Conservation (phyloP, 2,329 filamentous ascomycete species). For the Didymella exigua region DNA sequence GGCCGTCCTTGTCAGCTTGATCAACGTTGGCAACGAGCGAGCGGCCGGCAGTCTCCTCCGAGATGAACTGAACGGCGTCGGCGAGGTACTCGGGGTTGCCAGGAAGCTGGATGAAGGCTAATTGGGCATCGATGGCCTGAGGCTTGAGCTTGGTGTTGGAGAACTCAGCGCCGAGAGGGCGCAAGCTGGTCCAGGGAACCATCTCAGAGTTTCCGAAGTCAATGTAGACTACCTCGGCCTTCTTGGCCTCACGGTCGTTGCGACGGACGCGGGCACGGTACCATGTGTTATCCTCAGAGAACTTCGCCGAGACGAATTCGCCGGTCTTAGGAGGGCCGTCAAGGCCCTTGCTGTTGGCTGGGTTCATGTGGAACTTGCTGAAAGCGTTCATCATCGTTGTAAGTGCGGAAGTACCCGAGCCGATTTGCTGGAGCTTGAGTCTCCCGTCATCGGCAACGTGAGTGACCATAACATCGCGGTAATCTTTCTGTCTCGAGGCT, state of each 20-base stretch:
- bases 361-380: conserved; percentile 85
- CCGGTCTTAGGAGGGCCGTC: conserved; percentile 83
- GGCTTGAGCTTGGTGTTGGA: conserved; percentile 74
- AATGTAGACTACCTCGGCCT: conserved; percentile 89
- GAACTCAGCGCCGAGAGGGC: conserved; percentile 84
- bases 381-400: conserved; percentile 90
- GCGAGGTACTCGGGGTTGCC: conserved; percentile 75
- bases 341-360: conserved; percentile 77
- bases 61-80: conserved; percentile 78
- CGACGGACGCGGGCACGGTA: conserved; percentile 90
- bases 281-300: conserved; percentile 88
- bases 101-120: conserved; percentile 90
- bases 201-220: conserved; percentile 96
- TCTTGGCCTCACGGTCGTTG: conserved; percentile 86
- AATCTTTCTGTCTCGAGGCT: conserved; percentile 77
- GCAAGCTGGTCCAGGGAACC: conserved; percentile 81
- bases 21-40: conserved; percentile 91
- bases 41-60: conserved; percentile 73
- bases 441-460: conserved; percentile 82
- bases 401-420: conserved; percentile 81
- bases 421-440: conserved; percentile 90
- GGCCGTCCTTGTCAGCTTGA: conserved; percentile 78
- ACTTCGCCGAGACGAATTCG: conserved; percentile 88
- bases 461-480: conserved; percentile 91
- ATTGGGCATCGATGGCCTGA: conserved; percentile 83